These are phyloP conservation scores for Magnusiomyces tetraspermus DNA, from an alignment of 1,139 yeast species.

Conservation along the genomic window DNA sequence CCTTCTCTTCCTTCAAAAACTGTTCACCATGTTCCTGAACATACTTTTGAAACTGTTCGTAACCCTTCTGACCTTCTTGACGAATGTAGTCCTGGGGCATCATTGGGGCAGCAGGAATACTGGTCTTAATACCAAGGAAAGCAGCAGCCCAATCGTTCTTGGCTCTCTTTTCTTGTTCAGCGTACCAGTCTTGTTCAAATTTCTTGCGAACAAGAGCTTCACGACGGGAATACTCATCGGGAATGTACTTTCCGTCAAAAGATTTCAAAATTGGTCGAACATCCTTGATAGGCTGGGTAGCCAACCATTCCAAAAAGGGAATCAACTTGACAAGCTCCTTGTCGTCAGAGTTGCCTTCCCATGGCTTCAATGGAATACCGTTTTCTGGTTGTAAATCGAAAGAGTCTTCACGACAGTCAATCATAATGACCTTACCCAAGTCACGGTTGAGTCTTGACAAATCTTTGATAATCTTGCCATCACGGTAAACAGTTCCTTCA, in stretches of 20 bases:
- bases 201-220: slow-evolving; percentile 64
- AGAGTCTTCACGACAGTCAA: slow-evolving; percentile 70
- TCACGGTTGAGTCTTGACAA: slow-evolving; percentile 85
- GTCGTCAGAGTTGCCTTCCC: slow-evolving; percentile 85
- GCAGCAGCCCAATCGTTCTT: slow-evolving; percentile 46
- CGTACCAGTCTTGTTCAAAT: slow-evolving; percentile 59
- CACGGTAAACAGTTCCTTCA: slow-evolving; percentile 85
- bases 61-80: slow-evolving; percentile 87
- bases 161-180: slow-evolving; percentile 31
- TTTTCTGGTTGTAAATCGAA: slow-evolving; percentile 85
- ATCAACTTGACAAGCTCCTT: slow-evolving; percentile 61
- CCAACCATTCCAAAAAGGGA: slow-evolving; percentile 90
- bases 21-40: slow-evolving; percentile 85
- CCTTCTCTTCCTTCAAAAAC: slow-evolving; percentile 67
- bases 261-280: slow-evolving; percentile 80
- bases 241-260: slow-evolving; percentile 54
- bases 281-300: slow-evolving; percentile 82
- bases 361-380: slow-evolving; percentile 69
- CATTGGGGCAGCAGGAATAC: slow-evolving; percentile 51
- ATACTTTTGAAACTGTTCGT: slow-evolving; percentile 71
- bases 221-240: slow-evolving; percentile 73
- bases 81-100: slow-evolving; percentile 88
- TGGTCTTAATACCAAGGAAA: slow-evolving; percentile 52
- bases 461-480: slow-evolving; percentile 70
- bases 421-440: slow-evolving; percentile 62